A percentile compares a stretch with the other conserved stretches of the same genome.
Evolutionary conservation across 2,329 filamentous ascomycete genomes (phyloP).

Genomic region (Colletotrichum sp.): DNA sequence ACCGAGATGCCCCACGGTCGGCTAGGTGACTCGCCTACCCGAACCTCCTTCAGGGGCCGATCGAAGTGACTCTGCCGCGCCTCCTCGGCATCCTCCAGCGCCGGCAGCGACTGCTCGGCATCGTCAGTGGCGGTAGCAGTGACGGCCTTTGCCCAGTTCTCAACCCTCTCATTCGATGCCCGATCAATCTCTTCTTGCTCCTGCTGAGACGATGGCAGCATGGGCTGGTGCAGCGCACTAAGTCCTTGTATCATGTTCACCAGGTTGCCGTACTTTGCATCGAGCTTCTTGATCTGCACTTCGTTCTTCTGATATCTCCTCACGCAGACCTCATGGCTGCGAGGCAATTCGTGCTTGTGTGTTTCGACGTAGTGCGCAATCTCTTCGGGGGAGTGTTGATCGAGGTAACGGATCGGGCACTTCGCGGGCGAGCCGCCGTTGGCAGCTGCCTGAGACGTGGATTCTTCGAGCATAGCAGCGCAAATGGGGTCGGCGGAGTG

Average conservation of each 20-base stretch:
- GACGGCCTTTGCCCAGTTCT: slow-evolving; percentile 85
- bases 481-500: slow-evolving; percentile 65
- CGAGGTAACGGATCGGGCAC: slow-evolving; percentile 91
- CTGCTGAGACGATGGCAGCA: slow-evolving; percentile 70
- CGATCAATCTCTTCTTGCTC: slow-evolving; percentile 52
- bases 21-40: slow-evolving; percentile 93
- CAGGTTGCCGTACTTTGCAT: slow-evolving; percentile 91
- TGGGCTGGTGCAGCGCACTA: slow-evolving; percentile 84
- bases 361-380: slow-evolving; percentile 92
- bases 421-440: slow-evolving; percentile 62
- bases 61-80: slow-evolving; percentile 80
- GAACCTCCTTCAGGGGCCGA: slow-evolving; percentile 82
- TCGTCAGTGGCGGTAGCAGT: slow-evolving; percentile 54
- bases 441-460: slow-evolving; percentile 55
- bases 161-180: slow-evolving; percentile 73
- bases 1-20: slow-evolving; percentile 92
- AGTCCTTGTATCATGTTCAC: slow-evolving; percentile 95
- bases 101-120: slow-evolving; percentile 30
- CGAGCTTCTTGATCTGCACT: slow-evolving; percentile 83
- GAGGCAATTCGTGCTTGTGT: slow-evolving; percentile 92
- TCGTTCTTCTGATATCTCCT: slow-evolving; percentile 88
- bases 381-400: slow-evolving; percentile 92
- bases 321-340: slow-evolving; percentile 92
- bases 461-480: slow-evolving; percentile 67
- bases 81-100: slow-evolving; percentile 45